Conservation (phyloP, 306 rosid genomes). For the Rubus parviflorus region DNA sequence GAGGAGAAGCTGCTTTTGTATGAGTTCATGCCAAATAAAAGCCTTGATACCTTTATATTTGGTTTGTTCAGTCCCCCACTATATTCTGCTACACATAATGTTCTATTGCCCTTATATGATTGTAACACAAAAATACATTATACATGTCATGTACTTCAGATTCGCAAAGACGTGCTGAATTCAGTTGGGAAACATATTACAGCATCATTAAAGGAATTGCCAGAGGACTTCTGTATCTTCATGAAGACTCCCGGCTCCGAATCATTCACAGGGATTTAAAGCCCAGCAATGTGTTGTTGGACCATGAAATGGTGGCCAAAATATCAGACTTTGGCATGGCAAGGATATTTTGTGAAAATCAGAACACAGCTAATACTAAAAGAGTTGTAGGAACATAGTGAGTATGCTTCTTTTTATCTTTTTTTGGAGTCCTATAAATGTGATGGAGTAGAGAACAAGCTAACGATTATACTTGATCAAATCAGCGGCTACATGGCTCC, state of each 20-base stretch:
- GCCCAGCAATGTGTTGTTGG: constrained; percentile 49
- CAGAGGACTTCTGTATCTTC: constrained; percentile 48
- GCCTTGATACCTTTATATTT: constrained; percentile 57
- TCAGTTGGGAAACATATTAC: constrained; percentile 44
- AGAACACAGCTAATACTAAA: constrained; percentile 43
- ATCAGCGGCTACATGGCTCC: constrained; percentile 58
- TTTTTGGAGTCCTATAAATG: background rate
- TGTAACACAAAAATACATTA: background rate
- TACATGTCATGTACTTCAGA: constrained; percentile 23
- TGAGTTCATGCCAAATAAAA: constrained; percentile 63
- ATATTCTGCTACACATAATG: background rate
- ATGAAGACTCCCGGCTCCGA: constrained; percentile 50
- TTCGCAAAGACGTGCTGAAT: constrained; percentile 28
- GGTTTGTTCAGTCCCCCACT: constrained; percentile 34
- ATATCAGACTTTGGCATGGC: constrained; percentile 63
- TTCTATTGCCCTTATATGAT: background rate
- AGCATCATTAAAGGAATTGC: constrained; percentile 44
- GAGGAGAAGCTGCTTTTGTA: constrained; percentile 57
- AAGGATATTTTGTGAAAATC: constrained; percentile 44
- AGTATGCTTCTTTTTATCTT: constrained; percentile 6
- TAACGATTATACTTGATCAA: background rate
- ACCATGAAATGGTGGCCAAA: constrained; percentile 41
- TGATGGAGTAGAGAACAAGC: background rate
- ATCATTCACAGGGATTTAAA: constrained; percentile 54
- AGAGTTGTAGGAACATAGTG: constrained; percentile 59